phyloP scores from a whole-genome alignment of 2,329 filamentous ascomycete species.

The Microdochium paspali region DNA sequence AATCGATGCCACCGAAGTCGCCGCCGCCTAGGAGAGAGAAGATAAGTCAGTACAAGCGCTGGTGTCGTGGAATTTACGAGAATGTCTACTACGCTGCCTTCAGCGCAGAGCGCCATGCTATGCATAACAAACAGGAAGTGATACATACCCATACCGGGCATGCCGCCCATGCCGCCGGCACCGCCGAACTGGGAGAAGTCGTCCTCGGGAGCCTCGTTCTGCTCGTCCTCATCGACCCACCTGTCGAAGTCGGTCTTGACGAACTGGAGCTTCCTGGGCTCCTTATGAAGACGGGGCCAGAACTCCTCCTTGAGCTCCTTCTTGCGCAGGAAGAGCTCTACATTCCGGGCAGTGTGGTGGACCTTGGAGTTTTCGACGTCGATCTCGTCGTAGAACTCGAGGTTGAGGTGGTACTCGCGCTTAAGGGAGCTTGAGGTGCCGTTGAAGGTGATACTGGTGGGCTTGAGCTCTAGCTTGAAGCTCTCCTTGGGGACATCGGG shows the following conservation, averaged over 20 bases:
- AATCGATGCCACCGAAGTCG: conserved; percentile 83
- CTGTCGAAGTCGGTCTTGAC: conserved; percentile 99
- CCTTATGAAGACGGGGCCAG: conserved; percentile 94
- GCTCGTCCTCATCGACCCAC: conserved; percentile 98
- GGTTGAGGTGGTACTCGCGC: conserved; percentile 73
- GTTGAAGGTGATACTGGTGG: conserved; percentile 69
- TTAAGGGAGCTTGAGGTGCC: conserved; percentile 80
- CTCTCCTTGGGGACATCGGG: conserved; percentile 70
- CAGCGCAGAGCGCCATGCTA: too few relatives aligned
- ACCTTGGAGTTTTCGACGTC: conserved; percentile 76
- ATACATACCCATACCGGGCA: conserved; percentile 42
- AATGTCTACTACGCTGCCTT: too few relatives aligned
- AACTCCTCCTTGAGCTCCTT: conserved; percentile 91
- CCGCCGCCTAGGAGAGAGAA: conserved; percentile 31
- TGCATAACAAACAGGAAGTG: too few relatives aligned
- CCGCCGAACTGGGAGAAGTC: conserved; percentile 62
- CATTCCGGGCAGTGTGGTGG: conserved; percentile 78
- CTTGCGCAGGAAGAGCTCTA: conserved; percentile 90
- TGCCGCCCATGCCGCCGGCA: neutral
- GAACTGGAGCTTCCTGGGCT: conserved; percentile 82
- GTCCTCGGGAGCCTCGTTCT: conserved; percentile 79
- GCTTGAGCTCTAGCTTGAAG: conserved; percentile 75
- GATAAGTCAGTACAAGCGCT: conserved; percentile 9
- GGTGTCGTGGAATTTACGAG: conserved; percentile 1
- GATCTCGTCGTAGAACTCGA: conserved; percentile 88